Evolutionary conservation across 148 eudicot genomes (phyloP).

Genomic region (Polygonum maritimum): DNA sequence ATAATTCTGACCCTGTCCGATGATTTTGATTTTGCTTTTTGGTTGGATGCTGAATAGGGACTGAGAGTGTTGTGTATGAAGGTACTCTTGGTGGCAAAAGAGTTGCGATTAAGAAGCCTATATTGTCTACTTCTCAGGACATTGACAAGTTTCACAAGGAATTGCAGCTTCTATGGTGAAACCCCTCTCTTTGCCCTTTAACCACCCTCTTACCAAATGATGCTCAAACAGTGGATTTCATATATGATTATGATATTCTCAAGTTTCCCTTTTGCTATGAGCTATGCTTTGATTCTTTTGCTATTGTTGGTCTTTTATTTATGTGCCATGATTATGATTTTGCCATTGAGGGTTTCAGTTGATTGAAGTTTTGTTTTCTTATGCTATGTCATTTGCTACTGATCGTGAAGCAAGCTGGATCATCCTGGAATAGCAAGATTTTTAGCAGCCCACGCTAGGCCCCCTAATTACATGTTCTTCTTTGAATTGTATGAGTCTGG

Average conservation of each 20-base stretch:
- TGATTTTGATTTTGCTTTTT: neutral
- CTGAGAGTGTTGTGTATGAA: constrained; percentile 87
- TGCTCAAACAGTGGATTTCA: neutral
- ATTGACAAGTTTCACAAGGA: constrained; percentile 77
- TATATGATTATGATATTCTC: neutral
- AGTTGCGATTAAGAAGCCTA: constrained; percentile 80
- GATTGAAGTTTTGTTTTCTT: neutral
- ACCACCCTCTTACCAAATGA: neutral
- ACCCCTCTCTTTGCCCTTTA: neutral
- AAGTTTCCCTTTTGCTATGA: neutral
- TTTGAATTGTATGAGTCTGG: constrained; percentile 60
- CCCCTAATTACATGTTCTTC: constrained; percentile 95
- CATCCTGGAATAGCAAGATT: constrained; percentile 75
- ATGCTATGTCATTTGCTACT: neutral
- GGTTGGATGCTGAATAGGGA: constrained; percentile 38
- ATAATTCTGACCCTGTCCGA: neutral
- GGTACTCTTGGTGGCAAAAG: constrained; percentile 56
- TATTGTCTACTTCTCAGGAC: constrained; percentile 81
- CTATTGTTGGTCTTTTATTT: neutral
- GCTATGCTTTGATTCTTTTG: neutral
- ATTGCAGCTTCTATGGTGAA: constrained; percentile 74
- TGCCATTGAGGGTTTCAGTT: neutral
- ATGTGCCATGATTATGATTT: neutral
- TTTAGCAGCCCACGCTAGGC: constrained; percentile 85
- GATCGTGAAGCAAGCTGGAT: constrained; percentile 68